phyloP scores from a whole-genome alignment of 768 basidiomycete species.

The Phlebiopsis flavidoalba region DNA sequence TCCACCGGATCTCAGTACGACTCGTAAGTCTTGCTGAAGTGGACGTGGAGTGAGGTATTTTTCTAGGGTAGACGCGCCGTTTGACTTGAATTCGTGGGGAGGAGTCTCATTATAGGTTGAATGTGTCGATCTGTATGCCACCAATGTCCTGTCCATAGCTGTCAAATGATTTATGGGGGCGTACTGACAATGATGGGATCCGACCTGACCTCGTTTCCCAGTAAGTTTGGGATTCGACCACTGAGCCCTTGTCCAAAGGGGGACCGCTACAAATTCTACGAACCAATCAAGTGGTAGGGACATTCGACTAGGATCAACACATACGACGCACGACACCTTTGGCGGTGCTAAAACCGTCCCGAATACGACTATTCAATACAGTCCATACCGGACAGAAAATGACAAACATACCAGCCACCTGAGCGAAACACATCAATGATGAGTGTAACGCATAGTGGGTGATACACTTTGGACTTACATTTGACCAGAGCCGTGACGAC shows the following conservation, averaged over 20 bases:
- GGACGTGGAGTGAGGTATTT: background rate
- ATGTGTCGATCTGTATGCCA: slow-evolving; percentile 9
- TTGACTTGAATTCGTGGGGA: background rate
- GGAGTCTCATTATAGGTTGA: background rate
- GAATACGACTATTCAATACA: too few relatives aligned
- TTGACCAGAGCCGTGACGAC: slow-evolving; percentile 7
- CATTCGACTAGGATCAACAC: background rate
- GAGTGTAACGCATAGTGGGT: too few relatives aligned
- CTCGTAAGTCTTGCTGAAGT: background rate
- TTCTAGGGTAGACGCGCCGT: background rate
- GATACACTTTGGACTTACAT: slow-evolving; percentile 1
- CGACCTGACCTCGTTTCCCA: slow-evolving; percentile 16
- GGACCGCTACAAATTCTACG: slow-evolving; percentile 23
- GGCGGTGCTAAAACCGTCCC: slow-evolving; percentile 24
- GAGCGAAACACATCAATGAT: background rate
- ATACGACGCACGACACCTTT: slow-evolving; percentile 22
- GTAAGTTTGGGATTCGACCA: slow-evolving; percentile 21
- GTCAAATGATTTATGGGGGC: too few relatives aligned
- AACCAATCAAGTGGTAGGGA: background rate
- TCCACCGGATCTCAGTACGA: background rate
- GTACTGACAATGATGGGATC: background rate
- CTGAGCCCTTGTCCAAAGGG: slow-evolving; percentile 19
- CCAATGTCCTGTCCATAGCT: slow-evolving; percentile 1
- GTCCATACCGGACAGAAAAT: too few relatives aligned
- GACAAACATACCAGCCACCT: slow-evolving; percentile 5